Conservation (phyloP, 2,329 filamentous ascomycete species). For the Sarocladium oryzae region DNA sequence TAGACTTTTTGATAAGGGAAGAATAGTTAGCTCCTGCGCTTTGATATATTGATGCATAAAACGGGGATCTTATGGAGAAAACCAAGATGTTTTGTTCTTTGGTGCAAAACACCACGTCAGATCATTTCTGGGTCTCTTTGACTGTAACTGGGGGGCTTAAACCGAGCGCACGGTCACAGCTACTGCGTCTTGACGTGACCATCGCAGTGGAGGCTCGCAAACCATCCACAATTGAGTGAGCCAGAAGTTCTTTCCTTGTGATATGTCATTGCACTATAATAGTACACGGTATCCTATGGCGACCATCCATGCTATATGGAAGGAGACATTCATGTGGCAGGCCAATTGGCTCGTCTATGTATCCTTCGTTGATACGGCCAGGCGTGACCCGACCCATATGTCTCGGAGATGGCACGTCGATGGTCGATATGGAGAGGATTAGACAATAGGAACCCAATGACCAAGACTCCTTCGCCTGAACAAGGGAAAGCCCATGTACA, state of each 20-base stretch:
- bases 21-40: not conserved
- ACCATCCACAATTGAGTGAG: not conserved
- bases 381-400: not conserved
- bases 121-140: not conserved
- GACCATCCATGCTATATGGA: constrained; percentile 4
- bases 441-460: not conserved
- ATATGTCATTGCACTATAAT: not conserved
- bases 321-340: not conserved
- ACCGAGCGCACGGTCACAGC: not conserved
- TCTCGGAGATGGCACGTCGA: constrained; percentile 1
- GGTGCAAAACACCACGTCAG: not conserved
- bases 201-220: not conserved
- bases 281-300: not conserved
- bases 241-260: not conserved
- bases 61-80: not conserved
- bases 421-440: not conserved
- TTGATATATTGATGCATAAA: not conserved
- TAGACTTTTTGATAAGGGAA: too few relatives aligned
- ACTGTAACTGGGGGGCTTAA: not conserved
- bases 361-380: not conserved
- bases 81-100: constrained; percentile 1
- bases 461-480: not conserved
- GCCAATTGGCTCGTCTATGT: not conserved
- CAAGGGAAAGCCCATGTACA: too few relatives aligned
- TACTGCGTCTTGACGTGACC: not conserved